These are phyloP conservation scores for Debaryomyces sp. DNA, from an alignment of 1,139 yeast genomes.

Conservation along the genomic window DNA sequence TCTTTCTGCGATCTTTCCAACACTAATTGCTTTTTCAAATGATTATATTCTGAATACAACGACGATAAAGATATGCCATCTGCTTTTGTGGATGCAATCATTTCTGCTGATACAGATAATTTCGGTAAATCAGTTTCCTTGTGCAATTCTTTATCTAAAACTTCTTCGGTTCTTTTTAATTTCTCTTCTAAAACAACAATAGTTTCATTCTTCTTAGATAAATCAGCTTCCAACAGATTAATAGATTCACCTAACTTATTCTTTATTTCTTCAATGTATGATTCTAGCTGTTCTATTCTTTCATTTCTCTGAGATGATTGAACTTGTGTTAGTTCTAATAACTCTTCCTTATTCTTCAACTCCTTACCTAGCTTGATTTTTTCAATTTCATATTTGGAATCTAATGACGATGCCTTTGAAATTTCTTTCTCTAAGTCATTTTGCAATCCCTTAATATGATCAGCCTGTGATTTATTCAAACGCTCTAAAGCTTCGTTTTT, in stretches of 20 bases:
- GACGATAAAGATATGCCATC: constrained; percentile 68
- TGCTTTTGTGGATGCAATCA: constrained; percentile 45
- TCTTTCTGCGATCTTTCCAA: constrained; percentile 75
- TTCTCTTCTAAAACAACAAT: constrained; percentile 37
- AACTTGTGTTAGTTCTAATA: constrained; percentile 58
- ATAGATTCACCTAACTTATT: constrained; percentile 36
- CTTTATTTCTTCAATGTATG: constrained; percentile 44
- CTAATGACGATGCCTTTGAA: constrained; percentile 35
- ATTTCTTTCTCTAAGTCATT: constrained; percentile 48
- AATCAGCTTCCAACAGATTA: constrained; percentile 22
- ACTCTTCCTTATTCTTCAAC: constrained; percentile 62
- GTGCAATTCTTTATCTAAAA: constrained; percentile 42
- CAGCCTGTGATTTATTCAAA: constrained; percentile 21
- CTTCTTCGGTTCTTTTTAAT: constrained; percentile 44
- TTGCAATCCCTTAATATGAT: constrained; percentile 19
- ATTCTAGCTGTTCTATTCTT: constrained; percentile 53
- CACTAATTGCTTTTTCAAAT: constrained; percentile 65
- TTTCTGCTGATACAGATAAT: constrained; percentile 39
- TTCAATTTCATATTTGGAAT: constrained; percentile 29
- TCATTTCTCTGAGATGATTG: constrained; percentile 49
- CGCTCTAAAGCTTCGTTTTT: constrained; percentile 27
- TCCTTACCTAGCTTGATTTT: constrained; percentile 65
- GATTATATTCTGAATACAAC: constrained; percentile 66
- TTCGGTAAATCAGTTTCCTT: constrained; percentile 45
- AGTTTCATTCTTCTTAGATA: constrained; percentile 37